These are phyloP conservation scores for Monosporozyma unispora DNA, from an alignment of 805 yeast genomes.

Conservation along the genomic window DNA sequence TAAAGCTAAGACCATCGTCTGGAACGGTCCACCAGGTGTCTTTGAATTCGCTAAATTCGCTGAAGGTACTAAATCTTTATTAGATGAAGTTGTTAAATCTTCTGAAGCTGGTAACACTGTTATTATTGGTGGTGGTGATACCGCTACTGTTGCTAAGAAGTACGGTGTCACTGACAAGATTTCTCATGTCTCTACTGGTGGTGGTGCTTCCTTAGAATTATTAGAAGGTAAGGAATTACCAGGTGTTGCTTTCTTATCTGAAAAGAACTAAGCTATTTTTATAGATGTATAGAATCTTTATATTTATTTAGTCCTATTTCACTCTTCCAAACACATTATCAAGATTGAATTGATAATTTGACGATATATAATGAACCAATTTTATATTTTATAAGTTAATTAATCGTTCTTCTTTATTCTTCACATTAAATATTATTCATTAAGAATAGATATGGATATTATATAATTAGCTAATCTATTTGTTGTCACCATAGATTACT, in stretches of 20 bases:
- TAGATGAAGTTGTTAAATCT: slow-evolving; percentile 81
- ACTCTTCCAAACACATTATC: neutral
- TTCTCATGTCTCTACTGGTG: slow-evolving; percentile 99
- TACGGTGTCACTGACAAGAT: slow-evolving; percentile 93
- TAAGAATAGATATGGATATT: no score
- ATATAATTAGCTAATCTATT: no score
- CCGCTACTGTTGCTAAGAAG: slow-evolving; percentile 98
- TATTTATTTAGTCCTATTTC: neutral
- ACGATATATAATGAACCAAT: neutral
- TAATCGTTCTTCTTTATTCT: no score
- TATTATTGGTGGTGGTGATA: slow-evolving; percentile 98
- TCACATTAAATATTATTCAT: no score
- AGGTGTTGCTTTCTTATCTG: slow-evolving; percentile 91
- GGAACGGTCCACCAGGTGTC: slow-evolving; percentile 99
- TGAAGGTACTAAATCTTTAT: slow-evolving; percentile 81
- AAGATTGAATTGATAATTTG: neutral
- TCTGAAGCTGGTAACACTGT: slow-evolving; percentile 87
- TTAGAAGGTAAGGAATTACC: slow-evolving; percentile 98
- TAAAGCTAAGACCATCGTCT: slow-evolving; percentile 93
- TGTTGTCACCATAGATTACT: neutral
- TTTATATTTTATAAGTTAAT: neutral
- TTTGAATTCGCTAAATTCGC: slow-evolving; percentile 94
- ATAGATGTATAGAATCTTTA: neutral
- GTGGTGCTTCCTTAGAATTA: slow-evolving; percentile 99
- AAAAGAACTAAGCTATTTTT: slow-evolving; percentile 38